phyloP scores from a whole-genome alignment of 2,329 filamentous ascomycete genomes.

The Epichloe gansuensis region DNA sequence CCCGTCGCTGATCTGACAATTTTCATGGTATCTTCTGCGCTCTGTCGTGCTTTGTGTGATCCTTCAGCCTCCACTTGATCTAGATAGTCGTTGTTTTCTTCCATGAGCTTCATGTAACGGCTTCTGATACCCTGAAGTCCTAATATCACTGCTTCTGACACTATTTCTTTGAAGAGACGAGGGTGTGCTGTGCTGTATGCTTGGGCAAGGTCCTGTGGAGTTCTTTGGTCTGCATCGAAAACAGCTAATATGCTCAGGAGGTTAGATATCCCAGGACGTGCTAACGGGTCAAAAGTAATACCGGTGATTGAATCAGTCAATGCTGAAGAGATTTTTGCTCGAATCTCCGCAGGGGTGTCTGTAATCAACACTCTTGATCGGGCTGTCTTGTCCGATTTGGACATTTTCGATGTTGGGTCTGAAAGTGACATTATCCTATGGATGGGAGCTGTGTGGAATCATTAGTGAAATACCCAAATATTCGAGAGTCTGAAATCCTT shows the following conservation, averaged over 20 bases:
- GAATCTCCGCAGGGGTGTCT: constrained; percentile 51
- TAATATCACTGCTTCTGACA: constrained; percentile 43
- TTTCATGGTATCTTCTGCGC: constrained; percentile 45
- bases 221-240: constrained; percentile 37
- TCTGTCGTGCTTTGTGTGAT: constrained; percentile 45
- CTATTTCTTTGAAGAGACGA: constrained; percentile 33
- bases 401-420: constrained; percentile 77
- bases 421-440: constrained; percentile 84
- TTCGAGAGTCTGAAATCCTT: not conserved
- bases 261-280: constrained; percentile 75
- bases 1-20: constrained; percentile 40
- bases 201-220: constrained; percentile 26
- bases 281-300: constrained; percentile 58
- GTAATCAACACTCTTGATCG: constrained; percentile 75
- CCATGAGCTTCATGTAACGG: constrained; percentile 40
- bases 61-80: constrained; percentile 46
- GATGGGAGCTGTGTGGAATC: constrained; percentile 47
- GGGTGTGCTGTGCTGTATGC: constrained; percentile 25
- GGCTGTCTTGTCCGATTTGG: constrained; percentile 64
- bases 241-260: constrained; percentile 68
- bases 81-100: constrained; percentile 35
- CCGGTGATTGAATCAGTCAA: constrained; percentile 58
- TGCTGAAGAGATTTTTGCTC: constrained; percentile 56
- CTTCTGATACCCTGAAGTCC: constrained; percentile 42
- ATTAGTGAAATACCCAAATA: not conserved